Conservation (phyloP, 805 yeast species). For the Yueomyces sinensis region DNA sequence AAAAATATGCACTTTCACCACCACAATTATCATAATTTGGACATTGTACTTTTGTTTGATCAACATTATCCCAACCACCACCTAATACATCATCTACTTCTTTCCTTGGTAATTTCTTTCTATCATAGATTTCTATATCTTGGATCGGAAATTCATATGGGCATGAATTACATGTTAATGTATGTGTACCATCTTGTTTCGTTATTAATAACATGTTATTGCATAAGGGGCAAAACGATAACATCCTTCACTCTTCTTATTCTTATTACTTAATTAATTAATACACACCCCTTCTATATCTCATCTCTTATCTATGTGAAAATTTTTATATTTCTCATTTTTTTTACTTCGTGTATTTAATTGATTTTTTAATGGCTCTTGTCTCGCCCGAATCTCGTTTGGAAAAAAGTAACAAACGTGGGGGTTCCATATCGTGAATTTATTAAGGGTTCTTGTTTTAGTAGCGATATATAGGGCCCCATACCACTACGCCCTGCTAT, state of each 20-base stretch:
- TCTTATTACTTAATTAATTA: no score
- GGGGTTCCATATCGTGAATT: no score
- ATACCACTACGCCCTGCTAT: no score
- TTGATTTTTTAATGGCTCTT: no score
- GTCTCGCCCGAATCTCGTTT: no score
- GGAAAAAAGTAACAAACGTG: no score
- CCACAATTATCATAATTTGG: slow-evolving; percentile 73
- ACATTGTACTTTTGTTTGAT: slow-evolving; percentile 88
- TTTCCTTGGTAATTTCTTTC: slow-evolving; percentile 72
- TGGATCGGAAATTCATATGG: slow-evolving; percentile 87
- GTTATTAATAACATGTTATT: slow-evolving; percentile 72
- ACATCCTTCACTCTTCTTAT: slow-evolving; percentile 43
- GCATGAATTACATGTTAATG: slow-evolving; percentile 84
- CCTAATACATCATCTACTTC: slow-evolving; percentile 95
- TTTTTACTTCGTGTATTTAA: no score
- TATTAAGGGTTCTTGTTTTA: no score
- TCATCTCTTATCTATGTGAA: no score
- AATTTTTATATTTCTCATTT: no score
- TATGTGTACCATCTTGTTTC: slow-evolving; percentile 41
- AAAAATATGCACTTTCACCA: slow-evolving; percentile 84
- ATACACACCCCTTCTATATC: no score
- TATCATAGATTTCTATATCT: slow-evolving; percentile 73
- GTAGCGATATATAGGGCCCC: no score
- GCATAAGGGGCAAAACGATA: slow-evolving; percentile 91
- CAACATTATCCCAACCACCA: slow-evolving; percentile 98